Evolutionary conservation across 1,284 basidiomycete genomes (phyloP), one percentile per base, ranked within the genome.

Genomic region (Leccinum subrobustum): DNA sequence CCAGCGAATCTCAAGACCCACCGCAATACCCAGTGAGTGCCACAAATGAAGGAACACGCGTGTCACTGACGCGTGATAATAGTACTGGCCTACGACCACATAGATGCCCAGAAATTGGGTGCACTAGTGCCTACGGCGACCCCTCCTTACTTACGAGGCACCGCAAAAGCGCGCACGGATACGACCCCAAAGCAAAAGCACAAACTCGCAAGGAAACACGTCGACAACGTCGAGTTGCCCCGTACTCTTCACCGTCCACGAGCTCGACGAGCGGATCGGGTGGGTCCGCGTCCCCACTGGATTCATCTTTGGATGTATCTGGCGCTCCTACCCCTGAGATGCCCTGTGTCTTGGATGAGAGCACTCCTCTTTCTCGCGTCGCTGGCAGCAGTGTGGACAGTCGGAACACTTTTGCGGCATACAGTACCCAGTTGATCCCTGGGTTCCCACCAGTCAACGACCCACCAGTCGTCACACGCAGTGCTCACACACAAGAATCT

Each of bases 71-170:
- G 6, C 2, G n/a, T 27, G 25, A 27, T 44, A 5, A 16, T 35
- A 70, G 66, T 50, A 65, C 67, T 2, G 56, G 67, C 14, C 6
- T 20, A 25, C 50, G 35, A 8, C 67, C 59, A 1, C 4, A 65
- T 18, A 47, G 47, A 6, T 78, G 76, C 57, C 70, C 68, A 0
- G 60, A 23, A 6, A 4, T 7, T 2, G 60, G 61, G 0, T 78
- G 76, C 33, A 2, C 25, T 0, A 74, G 64, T 31, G 35, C 27
- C 0, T 65, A 65, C 0, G 56, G 66, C 3, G 73, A 77, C 53
- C 73, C 75, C 0, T 68, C 65, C 4, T 69, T 64, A 0, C 63
- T 77, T 25, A 74, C 68, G 3, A 64, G 69, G 8, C 76, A 77
- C 61, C 60, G 65, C 3, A 62, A 61, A 31, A 4, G 54, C 0